Conservation (phyloP, 441 rosid genomes). For the Adansonia gregorii region DNA sequence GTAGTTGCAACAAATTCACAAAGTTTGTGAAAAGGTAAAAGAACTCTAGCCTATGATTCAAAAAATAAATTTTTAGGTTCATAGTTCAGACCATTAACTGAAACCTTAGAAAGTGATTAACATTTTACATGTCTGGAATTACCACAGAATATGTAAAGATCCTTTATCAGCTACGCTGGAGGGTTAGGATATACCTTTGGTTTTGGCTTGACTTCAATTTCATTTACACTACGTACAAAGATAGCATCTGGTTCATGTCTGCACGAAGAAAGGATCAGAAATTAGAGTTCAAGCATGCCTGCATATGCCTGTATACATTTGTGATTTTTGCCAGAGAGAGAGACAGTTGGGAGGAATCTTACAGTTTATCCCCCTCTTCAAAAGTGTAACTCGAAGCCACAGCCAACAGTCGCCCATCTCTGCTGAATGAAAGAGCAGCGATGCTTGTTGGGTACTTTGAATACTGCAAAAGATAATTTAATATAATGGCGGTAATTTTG, state of each 20-base stretch:
- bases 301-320: background rate
- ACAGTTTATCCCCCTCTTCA: slow-evolving; percentile 96
- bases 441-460: slow-evolving; percentile 92
- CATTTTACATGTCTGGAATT: slow-evolving; percentile 4
- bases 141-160: slow-evolving; percentile 7
- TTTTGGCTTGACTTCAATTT: slow-evolving; percentile 89
- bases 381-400: slow-evolving; percentile 98
- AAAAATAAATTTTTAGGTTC: background rate
- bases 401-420: slow-evolving; percentile 90
- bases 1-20: background rate
- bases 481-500: background rate
- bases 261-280: slow-evolving; percentile 33
- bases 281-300: background rate
- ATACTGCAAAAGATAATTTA: slow-evolving; percentile 53
- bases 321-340: background rate
- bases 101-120: slow-evolving; percentile 27
- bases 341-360: slow-evolving; percentile 32
- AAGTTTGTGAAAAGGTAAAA: background rate
- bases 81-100: slow-evolving; percentile 30
- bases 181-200: slow-evolving; percentile 82
- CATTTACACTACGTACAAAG: slow-evolving; percentile 72
- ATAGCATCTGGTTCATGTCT: slow-evolving; percentile 93
- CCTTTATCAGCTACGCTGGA: slow-evolving; percentile 45
- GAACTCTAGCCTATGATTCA: background rate
- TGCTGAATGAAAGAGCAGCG: slow-evolving; percentile 89